Evolutionary conservation across 1,284 basidiomycete species (phyloP).

Genomic region (Exobasidium cylindrosporum): DNA sequence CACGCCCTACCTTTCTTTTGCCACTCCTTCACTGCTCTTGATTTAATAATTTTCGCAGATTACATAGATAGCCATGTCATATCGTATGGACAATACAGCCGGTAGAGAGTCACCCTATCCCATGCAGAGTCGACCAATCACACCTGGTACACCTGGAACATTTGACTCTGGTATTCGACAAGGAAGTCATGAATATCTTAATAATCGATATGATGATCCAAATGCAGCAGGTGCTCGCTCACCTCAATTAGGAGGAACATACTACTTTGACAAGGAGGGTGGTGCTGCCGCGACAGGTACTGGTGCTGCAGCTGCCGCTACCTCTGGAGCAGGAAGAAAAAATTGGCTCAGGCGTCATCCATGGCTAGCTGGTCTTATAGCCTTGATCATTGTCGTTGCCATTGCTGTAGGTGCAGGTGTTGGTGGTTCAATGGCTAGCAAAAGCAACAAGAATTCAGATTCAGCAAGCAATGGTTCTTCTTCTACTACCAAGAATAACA

Average conservation of each 20-base stretch:
- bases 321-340: neutral
- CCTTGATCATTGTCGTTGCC: constrained; percentile 24
- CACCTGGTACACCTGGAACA: constrained; percentile 14
- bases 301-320: constrained; percentile 12
- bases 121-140: constrained; percentile 3
- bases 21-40: too few species aligned
- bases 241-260: constrained; percentile 17
- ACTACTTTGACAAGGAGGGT: constrained; percentile 38
- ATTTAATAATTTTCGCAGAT: too few species aligned
- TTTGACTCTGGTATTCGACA: constrained; percentile 4
- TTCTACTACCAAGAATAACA: constrained; percentile 5
- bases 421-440: constrained; percentile 16
- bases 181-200: neutral
- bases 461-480: constrained; percentile 8
- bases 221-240: neutral
- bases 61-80: neutral
- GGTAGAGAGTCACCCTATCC: neutral
- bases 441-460: constrained; percentile 22
- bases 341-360: constrained; percentile 8
- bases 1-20: too few species aligned
- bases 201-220: constrained; percentile 1
- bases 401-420: constrained; percentile 28
- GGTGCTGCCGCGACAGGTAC: constrained; percentile 19
- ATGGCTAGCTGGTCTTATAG: constrained; percentile 21
- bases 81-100: neutral